Evolutionary conservation across 208 protist genomes (phyloP), one percentile per base, ranked within the genome.

Genomic region (Acanthamoeba divionensis): DNA sequence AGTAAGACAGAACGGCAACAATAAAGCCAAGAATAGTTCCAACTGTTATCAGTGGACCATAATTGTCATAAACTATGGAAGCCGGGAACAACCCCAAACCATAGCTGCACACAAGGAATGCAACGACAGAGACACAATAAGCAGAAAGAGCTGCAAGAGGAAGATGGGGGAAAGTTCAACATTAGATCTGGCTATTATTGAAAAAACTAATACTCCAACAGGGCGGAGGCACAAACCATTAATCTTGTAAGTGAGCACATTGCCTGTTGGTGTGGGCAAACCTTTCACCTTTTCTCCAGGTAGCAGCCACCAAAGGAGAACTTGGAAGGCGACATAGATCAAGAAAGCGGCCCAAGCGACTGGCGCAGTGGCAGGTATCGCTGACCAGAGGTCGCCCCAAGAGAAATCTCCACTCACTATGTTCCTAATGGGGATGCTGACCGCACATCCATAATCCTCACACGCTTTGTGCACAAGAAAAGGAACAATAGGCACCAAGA

Each of bases 21-120:
- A 62, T 63, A 38, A 91, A 92, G 18, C 71, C 62, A 13, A 65
- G 80, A 24, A 94, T 82, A 65, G 91, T 91, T 55, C 82, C 52
- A 29, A 82, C 67, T 2, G 90, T 71, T 6, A 92, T 21, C 33
- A 95, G 89, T 41, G 45, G 55, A 6, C 36, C 71, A 24, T 73
- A 93, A 38, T 93, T 7, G 57, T 95, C 90, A 79, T 93, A 91
- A 12, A 93, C 24, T 47, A 93, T 65, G 31, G 87, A 54, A 26
- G 77, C 77, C 26, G 77, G 77, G 54, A 86, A 86, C 9, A 54
- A 62, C 31, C 38, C 86, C 31, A 87, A 62, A 29, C 77, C 54
- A 54, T 90, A 90, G 45, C 66, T 79, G 38, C 33, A 55, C 10
- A 90, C 4, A 31, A 88, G 90, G 89, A 91, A 89, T 18, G 89